phyloP scores from a whole-genome alignment of 2,329 filamentous ascomycete genomes.

The Arthroderma sp. region DNA sequence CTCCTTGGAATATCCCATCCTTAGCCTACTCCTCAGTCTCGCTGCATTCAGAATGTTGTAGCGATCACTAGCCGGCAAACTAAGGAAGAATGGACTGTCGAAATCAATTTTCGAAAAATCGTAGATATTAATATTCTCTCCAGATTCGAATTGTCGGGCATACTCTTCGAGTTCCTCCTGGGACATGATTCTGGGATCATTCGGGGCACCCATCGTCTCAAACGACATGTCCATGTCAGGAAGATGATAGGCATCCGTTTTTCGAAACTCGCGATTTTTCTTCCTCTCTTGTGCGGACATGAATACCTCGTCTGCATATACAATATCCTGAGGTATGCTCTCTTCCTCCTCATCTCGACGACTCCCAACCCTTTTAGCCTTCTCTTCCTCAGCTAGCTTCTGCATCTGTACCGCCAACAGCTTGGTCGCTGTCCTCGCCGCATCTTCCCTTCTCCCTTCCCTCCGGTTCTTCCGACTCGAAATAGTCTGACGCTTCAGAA shows the following conservation, averaged over 20 bases:
- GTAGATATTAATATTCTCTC: conserved; percentile 78
- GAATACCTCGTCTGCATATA: conserved; percentile 82
- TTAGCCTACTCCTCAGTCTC: conserved; percentile 67
- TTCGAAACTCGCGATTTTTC: conserved; percentile 65
- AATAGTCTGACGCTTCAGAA: conserved; percentile 84
- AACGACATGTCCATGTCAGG: conserved; percentile 70
- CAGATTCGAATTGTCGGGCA: conserved; percentile 77
- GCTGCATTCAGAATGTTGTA: conserved; percentile 98
- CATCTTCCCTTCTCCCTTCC: conserved; percentile 87
- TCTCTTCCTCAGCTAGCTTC: conserved; percentile 73
- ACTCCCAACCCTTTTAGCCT: conserved; percentile 41
- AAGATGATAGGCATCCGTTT: conserved; percentile 89
- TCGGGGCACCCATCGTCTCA: conserved; percentile 71
- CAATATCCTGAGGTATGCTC: conserved; percentile 55
- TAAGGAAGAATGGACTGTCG: conserved; percentile 87
- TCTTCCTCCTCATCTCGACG: conserved; percentile 42
- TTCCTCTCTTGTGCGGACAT: conserved; percentile 66
- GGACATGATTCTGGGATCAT: conserved; percentile 94
- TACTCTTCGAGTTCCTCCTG: conserved; percentile 90
- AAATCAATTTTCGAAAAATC: conserved; percentile 99
- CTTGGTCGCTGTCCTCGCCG: conserved; percentile 77
- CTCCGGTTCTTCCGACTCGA: conserved; percentile 61
- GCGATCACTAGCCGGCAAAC: conserved; percentile 73
- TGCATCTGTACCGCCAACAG: conserved; percentile 91
- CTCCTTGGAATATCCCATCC: conserved; percentile 95